Evolutionary conservation across 495 filamentous ascomycete species (phyloP), one percentile per base, ranked within the genome.

Genomic region (Aeminium ludgeri): DNA sequence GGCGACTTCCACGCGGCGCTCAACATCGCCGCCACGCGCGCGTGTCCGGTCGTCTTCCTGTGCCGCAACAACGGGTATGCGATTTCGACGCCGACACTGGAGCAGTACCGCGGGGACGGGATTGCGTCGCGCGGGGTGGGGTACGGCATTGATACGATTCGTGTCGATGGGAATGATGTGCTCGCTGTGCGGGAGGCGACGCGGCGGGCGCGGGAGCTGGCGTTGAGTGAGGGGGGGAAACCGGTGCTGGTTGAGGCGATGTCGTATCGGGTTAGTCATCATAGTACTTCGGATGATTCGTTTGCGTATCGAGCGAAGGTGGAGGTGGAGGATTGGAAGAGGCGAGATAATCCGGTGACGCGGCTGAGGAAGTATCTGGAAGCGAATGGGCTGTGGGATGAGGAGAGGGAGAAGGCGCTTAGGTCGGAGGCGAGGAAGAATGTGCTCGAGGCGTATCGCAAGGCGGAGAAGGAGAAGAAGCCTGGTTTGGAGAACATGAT

Each of bases 51-150:
- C 10, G 65, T 99, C 27, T 99, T 95, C 65, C 72, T 99, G 41
- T 96, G 91, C 64, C 76, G 91, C 33, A 99, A 99, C 60, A 99
- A 99, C 51, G 89, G 89, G 0, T 99, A 81, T 54, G 89, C 89
- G 12, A 99, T 99, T 41, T 84, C 78, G 0, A 99, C 89, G 0
- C 86, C 89, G 1, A 94, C 86, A 0, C 63, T 94, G 0, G 89
- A 99, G 48, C 89, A 99, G 54, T 99, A 99, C 57, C 80, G 86
- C 1, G 89, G 89, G 8, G 89, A 99, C 53, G 89, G 89, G 2
- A 96, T 99, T 49, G 89, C 91, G 10, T 89, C 82, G 38, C 72
- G 89, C 34, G 89, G 86, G n/a, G 66, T 91, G 7, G 89, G 89
- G 0, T 99, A 99, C 57, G 89, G 89, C 2, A 95, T 99, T 51